These are phyloP conservation scores for Coccomyxa subellipsoidea DNA, from an alignment of 163 green algal species.

Conservation along the genomic window DNA sequence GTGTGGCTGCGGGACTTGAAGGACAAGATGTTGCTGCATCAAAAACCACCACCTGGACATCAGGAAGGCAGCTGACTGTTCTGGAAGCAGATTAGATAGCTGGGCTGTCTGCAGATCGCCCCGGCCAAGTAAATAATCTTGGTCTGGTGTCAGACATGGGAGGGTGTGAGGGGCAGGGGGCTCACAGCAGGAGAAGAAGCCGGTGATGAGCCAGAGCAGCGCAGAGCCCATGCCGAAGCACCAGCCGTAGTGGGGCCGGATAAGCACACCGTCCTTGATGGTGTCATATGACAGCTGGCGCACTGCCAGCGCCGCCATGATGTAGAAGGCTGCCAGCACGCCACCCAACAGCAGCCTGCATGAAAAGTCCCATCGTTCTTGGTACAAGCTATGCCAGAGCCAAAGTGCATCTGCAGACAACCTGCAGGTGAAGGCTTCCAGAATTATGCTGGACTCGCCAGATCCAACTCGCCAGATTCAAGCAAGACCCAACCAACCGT, in stretches of 20 bases:
- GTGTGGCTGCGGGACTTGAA: neutral
- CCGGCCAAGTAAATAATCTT: neutral
- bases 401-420: too few relatives aligned
- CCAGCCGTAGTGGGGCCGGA: neutral
- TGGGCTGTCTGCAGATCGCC: neutral
- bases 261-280: neutral
- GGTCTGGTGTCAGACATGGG: neutral
- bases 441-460: too few relatives aligned
- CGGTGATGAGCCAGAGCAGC: neutral
- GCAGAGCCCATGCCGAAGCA: neutral
- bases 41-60: neutral
- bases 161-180: neutral
- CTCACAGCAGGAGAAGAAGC: constrained; percentile 1
- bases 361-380: neutral
- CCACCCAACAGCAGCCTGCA: constrained; percentile 1
- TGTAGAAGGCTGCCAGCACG: constrained; percentile 3
- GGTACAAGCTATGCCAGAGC: neutral
- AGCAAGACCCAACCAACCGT: too few relatives aligned
- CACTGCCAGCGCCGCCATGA: neutral
- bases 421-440: too few relatives aligned
- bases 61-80: too few relatives aligned
- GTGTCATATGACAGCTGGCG: neutral
- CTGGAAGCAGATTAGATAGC: too few relatives aligned
- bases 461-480: too few relatives aligned
- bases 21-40: neutral